Evolutionary conservation across 345 rosid genomes (phyloP).

Genomic region (Lagerstroemia speciosa): DNA sequence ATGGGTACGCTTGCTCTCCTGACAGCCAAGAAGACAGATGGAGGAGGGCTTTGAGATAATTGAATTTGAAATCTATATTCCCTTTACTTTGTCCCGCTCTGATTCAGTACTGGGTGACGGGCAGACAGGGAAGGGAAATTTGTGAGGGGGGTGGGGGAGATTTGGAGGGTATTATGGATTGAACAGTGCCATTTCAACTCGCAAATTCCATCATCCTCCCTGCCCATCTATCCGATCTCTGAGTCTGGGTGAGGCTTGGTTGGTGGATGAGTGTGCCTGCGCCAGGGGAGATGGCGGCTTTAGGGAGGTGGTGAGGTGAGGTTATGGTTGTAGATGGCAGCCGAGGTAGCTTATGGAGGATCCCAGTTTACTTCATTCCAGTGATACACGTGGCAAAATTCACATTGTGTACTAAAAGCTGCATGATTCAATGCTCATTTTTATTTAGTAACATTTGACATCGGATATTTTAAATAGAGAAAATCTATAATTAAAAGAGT

Average conservation of each 20-base stretch:
- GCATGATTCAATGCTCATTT: too few species aligned
- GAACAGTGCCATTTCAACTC: slow-evolving; percentile 21
- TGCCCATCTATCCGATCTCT: not conserved
- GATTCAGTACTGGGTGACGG: not conserved
- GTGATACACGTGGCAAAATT: too few species aligned
- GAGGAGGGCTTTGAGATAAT: not conserved
- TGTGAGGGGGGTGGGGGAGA: not conserved
- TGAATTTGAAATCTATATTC: not conserved
- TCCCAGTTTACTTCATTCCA: too few species aligned
- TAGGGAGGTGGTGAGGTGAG: too few species aligned
- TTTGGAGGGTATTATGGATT: slow-evolving; percentile 10
- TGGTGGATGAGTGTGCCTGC: not conserved
- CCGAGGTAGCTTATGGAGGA: too few species aligned
- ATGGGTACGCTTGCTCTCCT: not conserved
- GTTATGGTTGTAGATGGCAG: too few species aligned
- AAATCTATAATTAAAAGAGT: too few species aligned
- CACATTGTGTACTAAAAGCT: not conserved
- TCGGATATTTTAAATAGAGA: too few species aligned
- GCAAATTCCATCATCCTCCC: slow-evolving; percentile 13
- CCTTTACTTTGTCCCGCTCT: not conserved
- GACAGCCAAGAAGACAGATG: not conserved
- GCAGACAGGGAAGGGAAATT: not conserved
- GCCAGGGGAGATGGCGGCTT: not conserved
- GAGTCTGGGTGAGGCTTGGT: too few species aligned
- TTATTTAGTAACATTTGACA: too few species aligned